These are phyloP conservation scores for Gymnopilus junonius DNA, from an alignment of 768 basidiomycete species.

Conservation along the genomic window DNA sequence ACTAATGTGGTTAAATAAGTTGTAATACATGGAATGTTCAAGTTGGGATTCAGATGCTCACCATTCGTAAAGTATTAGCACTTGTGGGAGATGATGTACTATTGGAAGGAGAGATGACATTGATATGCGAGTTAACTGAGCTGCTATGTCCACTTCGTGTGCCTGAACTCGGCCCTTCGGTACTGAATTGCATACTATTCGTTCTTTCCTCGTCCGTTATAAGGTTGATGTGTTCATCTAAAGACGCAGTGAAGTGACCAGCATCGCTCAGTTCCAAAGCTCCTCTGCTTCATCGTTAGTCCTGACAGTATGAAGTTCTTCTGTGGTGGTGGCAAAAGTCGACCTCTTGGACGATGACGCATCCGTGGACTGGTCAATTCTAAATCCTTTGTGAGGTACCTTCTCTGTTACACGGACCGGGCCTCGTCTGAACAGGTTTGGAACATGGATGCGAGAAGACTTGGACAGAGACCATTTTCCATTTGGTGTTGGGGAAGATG, in stretches of 20 bases:
- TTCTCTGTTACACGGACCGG: not conserved
- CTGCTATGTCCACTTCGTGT: slow-evolving; percentile 8
- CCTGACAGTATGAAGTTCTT: not conserved
- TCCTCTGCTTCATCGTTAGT: not conserved
- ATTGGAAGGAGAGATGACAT: slow-evolving; percentile 17
- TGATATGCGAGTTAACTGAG: slow-evolving; percentile 21
- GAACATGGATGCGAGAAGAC: not conserved
- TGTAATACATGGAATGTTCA: not conserved
- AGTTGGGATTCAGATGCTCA: not conserved
- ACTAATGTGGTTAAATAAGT: not conserved
- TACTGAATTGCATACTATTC: not conserved
- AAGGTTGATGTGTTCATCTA: slow-evolving; percentile 11
- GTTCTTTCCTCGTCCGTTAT: slow-evolving; percentile 14
- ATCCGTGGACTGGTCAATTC: slow-evolving; percentile 12
- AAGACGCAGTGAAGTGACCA: not conserved
- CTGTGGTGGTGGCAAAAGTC: not conserved
- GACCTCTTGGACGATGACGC: slow-evolving; percentile 1
- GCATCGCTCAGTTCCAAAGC: not conserved
- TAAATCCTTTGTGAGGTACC: not conserved
- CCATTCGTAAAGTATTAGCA: not conserved
- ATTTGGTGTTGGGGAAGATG: not conserved
- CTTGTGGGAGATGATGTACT: slow-evolving; percentile 16
- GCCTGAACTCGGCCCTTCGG: not conserved
- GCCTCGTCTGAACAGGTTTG: not conserved
- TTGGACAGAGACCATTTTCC: not conserved